Percentiles rank a stretch among this genome's conserved stretches.
phyloP scores from a whole-genome alignment of 352 stramenopile genomes.

The Phytophthora kernoviae region DNA sequence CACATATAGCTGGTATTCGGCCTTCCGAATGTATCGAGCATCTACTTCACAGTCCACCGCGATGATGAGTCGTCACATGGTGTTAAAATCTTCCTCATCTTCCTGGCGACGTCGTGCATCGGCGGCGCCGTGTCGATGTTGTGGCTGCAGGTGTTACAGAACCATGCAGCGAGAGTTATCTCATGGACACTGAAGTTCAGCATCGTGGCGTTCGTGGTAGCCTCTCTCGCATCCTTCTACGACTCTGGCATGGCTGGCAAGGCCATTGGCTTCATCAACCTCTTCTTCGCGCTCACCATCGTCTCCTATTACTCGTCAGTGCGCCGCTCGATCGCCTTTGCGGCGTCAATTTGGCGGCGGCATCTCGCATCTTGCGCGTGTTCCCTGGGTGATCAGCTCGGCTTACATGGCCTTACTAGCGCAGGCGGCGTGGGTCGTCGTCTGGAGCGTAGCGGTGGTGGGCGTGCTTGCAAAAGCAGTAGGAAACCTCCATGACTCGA shows the following conservation, averaged over 20 bases:
- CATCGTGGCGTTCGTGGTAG: conserved; percentile 58
- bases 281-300: conserved; percentile 74
- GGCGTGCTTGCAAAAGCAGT: conserved; percentile 72
- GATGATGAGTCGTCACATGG: conserved; percentile 68
- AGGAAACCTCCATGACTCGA: conserved; percentile 52
- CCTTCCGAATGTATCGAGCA: conserved; percentile 70
- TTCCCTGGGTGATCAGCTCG: conserved; percentile 76
- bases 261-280: conserved; percentile 81
- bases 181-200: conserved; percentile 69
- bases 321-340: conserved; percentile 76
- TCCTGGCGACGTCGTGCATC: conserved; percentile 69
- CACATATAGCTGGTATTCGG: conserved; percentile 64
- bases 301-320: conserved; percentile 70
- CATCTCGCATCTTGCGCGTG: conserved; percentile 70
- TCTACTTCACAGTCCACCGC: conserved; percentile 82
- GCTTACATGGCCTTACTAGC: conserved; percentile 69
- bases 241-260: conserved; percentile 77
- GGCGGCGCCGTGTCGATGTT: conserved; percentile 68
- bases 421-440: conserved; percentile 71
- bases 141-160: conserved; percentile 81
- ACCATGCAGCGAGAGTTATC: conserved; percentile 73
- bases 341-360: conserved; percentile 74
- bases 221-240: conserved; percentile 61
- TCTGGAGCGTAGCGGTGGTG: conserved; percentile 80
- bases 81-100: conserved; percentile 72